Evolutionary conservation across 2,329 filamentous ascomycete species (phyloP), one percentile per base, ranked within the genome.

Genomic region (Talaromyces sp.): DNA sequence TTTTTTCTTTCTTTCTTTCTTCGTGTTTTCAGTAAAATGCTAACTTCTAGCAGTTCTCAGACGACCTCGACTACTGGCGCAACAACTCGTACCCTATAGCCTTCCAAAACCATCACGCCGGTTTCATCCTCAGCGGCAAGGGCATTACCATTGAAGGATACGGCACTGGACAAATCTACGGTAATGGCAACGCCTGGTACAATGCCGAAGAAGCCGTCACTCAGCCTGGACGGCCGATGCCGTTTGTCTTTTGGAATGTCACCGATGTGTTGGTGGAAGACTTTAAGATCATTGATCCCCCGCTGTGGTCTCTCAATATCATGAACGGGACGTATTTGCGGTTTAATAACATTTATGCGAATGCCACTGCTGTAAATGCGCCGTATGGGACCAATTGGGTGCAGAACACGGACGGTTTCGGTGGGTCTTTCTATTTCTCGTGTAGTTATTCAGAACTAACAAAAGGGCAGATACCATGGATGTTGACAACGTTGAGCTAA

Each of bases 161-260:
- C 61, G 76, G 76, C 0, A 84, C 79, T 0, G 82, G 82, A n/a
- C 80, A 81, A 2, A 83, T 85, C 55, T 68, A 83, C 60, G 82
- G 82, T 6, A 83, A 83, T 63, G 82, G 83, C 3, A 79, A 85
- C 63, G 67, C 74, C 1, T 85, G 83, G 83, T 85, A 85, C 63
- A 77, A 72, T 19, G 78, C 72, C 9, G 82, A 85, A 68, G 65
- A 74, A 28, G 78, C 73, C 15, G 64, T 69, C 6, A 84, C 81
- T 0, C 77, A 77, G 58, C 77, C 78, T 1, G 82, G 82, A 3
- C 71, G 83, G 10, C 83, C 82, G 0, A 85, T 85, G 82, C 82
- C 82, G 0, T 84, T 85, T 61, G 81, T 84, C 4, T 79, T 84
- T 58, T 85, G 82, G 83, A 85, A 85, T 64, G 80, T 82, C 3